Percentiles rank a stretch among this genome's conserved stretches.
Evolutionary conservation across 2,329 filamentous ascomycete genomes (phyloP).

Genomic region (Clonostachys byssicola): DNA sequence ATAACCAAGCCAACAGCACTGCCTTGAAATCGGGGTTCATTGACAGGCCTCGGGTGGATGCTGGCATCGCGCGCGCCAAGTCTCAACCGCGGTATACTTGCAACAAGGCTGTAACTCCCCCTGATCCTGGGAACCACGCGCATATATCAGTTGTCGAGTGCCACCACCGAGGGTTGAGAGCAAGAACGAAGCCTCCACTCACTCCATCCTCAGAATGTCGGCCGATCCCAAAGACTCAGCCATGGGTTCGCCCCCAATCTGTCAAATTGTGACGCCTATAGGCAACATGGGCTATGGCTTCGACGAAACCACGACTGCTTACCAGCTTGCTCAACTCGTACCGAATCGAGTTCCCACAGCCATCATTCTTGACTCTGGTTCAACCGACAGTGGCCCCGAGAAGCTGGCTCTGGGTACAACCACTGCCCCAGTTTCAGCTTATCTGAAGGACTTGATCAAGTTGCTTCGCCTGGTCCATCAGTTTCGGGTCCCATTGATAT

Average conservation of each 20-base stretch:
- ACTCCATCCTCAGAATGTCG: too few species aligned
- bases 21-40: too few species aligned
- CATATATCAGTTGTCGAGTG: too few species aligned
- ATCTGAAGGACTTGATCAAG: conserved; percentile 33
- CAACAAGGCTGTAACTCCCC: too few species aligned
- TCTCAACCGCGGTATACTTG: too few species aligned
- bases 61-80: too few species aligned
- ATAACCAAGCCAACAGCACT: too few species aligned
- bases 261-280: conserved; percentile 38
- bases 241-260: conserved; percentile 9
- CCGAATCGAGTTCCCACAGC: conserved; percentile 20
- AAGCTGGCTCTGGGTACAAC: conserved; percentile 33
- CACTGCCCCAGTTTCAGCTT: conserved; percentile 30
- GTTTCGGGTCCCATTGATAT: conserved; percentile 26
- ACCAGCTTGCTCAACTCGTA: conserved; percentile 15
- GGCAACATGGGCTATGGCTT: conserved; percentile 47
- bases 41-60: too few species aligned
- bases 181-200: too few species aligned
- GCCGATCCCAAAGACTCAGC: neutral
- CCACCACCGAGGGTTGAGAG: too few species aligned
- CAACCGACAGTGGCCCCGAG: conserved; percentile 27
- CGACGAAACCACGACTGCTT: conserved; percentile 18
- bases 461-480: conserved; percentile 21
- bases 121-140: too few species aligned
- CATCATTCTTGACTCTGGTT: conserved; percentile 27